Base-by-base conservation (phyloP, 2,329 filamentous ascomycete species). In the Aspergillus eucalypticola region DNA sequence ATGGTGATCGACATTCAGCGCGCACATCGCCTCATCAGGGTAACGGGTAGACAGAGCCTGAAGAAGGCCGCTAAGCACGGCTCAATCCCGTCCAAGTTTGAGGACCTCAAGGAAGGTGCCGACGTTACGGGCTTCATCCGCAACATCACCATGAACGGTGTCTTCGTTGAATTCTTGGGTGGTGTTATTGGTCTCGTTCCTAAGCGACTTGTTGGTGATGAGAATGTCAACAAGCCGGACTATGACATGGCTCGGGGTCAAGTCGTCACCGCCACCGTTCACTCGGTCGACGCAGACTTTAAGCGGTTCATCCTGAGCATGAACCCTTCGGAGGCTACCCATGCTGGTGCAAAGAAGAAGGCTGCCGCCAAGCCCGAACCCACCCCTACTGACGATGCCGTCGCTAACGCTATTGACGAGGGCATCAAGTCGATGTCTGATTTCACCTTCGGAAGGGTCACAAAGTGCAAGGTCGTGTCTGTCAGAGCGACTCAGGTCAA, bases 401-500 rank as follows among this genome's bases (percentile, higher is more conserved):
- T 78, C 39, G 68, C 81, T 38, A 86, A 90, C 64, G 82, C 88
- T 17, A 78, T 93, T 6, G 91, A 96, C 68, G 79, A 83, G 7
- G 81, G 79, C 4, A 82, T 91, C 60, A 81, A 79, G 35, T 84
- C 86, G 6, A 81, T 89, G n/a, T 86, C 88, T 49, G 91, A 96
- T 66, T 84, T 96, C 52, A 81, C 81, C 1, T 81, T 92, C 29
- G 94, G 94, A 56, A 89, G 84, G 65, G 74, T 90, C 50, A 87
- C 88, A 7, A 92, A 90, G 71, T 94, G 90, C 41, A 89, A 84
- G 67, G 86, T 99, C 48, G 85, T 86, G n/a, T 91, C 91, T 0
- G 81, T 97, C 71, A 96, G 96, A 76, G 88, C 89, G 52, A 97
- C 94, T 0, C 95, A 99, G 73, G 81, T 98, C 58, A 98, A 98